Percentiles rank a stretch among this genome's conserved stretches.
Conservation (phyloP, 495 filamentous ascomycete genomes). For the Wilcoxina mikolae region DNA sequence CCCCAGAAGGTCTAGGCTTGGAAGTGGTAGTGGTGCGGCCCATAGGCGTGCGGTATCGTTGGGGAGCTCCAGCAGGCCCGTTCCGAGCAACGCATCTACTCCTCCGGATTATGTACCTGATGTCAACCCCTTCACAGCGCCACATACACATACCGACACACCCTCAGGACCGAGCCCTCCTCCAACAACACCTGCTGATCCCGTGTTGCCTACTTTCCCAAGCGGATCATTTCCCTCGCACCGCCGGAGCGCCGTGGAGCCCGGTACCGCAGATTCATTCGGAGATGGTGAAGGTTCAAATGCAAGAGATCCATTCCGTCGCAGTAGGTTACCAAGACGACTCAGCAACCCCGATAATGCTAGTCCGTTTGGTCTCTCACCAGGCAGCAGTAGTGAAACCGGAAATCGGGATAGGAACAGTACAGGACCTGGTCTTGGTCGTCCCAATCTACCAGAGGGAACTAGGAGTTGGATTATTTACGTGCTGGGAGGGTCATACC, state of each 20-base stretch:
- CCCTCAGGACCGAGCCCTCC: slow-evolving; percentile 50
- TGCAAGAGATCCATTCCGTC: background rate
- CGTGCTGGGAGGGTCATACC: slow-evolving; percentile 60
- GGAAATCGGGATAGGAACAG: background rate
- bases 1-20: slow-evolving; percentile 37
- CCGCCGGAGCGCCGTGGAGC: slow-evolving; percentile 20
- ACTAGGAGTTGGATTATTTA: slow-evolving; percentile 64
- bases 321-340: slow-evolving; percentile 19
- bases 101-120: background rate
- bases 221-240: slow-evolving; percentile 14
- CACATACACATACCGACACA: slow-evolving; percentile 33
- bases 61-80: slow-evolving; percentile 24
- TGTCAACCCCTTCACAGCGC: background rate
- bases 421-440: background rate
- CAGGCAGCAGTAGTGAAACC: background rate
- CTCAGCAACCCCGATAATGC: slow-evolving; percentile 18
- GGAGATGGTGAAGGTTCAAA: background rate
- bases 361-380: slow-evolving; percentile 1
- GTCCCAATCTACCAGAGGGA: slow-evolving; percentile 18
- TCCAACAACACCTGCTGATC: slow-evolving; percentile 54
- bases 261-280: background rate
- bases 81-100: background rate
- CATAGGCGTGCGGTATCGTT: slow-evolving; percentile 36
- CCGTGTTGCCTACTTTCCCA: slow-evolving; percentile 42
- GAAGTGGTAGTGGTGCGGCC: slow-evolving; percentile 28